These are phyloP conservation scores for Teratosphaeria viscida DNA, from an alignment of 2,329 filamentous ascomycete genomes.

Conservation along the genomic window DNA sequence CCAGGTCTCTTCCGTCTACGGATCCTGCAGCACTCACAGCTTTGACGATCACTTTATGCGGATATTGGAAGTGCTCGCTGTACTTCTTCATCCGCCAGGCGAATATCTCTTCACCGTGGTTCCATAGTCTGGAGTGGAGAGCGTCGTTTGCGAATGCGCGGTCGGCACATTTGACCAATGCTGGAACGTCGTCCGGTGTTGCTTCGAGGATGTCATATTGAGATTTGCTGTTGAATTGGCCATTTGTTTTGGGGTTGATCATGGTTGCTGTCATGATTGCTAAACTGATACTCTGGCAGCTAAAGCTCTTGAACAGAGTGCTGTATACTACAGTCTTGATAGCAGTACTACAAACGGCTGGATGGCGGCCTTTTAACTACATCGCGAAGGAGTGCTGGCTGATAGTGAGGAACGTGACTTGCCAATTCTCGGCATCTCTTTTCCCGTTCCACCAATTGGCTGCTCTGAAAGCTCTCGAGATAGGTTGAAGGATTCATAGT, in stretches of 20 bases:
- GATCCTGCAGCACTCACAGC: background rate
- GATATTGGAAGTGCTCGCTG: background rate
- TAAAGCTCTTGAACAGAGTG: too few species aligned
- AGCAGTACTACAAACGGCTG: too few species aligned
- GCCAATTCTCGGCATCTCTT: background rate
- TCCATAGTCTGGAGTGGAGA: background rate
- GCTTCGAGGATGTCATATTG: constrained; percentile 1
- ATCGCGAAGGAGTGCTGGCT: background rate
- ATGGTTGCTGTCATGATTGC: too few species aligned
- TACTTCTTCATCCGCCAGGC: background rate
- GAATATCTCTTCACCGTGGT: background rate
- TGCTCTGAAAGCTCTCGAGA: background rate
- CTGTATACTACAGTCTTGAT: background rate
- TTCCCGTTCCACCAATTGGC: background rate
- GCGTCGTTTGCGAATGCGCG: background rate
- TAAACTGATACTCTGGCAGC: too few species aligned
- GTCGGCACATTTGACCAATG: background rate
- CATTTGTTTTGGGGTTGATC: background rate
- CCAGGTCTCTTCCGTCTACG: background rate
- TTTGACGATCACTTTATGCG: background rate
- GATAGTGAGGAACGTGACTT: background rate
- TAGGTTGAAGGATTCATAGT: background rate
- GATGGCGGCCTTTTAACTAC: background rate
- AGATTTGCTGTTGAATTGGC: background rate
- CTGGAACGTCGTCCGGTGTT: background rate